Conservation (phyloP, 495 filamentous ascomycete genomes). For the Podospora pseudopauciseta region DNA sequence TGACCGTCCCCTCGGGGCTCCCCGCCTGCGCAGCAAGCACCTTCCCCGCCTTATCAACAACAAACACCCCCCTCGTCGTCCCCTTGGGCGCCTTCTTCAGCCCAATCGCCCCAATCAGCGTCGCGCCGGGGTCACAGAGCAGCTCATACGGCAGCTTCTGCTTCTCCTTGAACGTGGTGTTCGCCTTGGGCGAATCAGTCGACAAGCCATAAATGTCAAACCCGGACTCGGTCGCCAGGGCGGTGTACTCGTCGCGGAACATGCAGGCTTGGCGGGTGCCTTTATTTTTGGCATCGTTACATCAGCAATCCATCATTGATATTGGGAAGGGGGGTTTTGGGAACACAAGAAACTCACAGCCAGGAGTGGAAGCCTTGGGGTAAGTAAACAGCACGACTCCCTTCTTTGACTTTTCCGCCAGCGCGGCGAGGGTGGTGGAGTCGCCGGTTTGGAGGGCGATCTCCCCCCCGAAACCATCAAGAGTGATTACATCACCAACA, state of each 20-base stretch:
- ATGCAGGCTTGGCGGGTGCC: slow-evolving; percentile 90
- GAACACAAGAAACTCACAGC: slow-evolving; percentile 63
- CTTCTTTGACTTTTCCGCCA: slow-evolving; percentile 76
- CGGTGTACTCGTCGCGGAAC: slow-evolving; percentile 78
- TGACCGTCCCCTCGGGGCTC: slow-evolving; percentile 56
- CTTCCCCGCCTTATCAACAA: slow-evolving; percentile 71
- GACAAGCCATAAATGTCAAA: slow-evolving; percentile 80
- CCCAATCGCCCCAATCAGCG: slow-evolving; percentile 70
- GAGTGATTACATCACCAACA: slow-evolving; percentile 53
- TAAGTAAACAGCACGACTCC: slow-evolving; percentile 95
- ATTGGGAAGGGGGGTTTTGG: background rate
- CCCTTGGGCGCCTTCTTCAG: slow-evolving; percentile 72
- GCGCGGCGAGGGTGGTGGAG: slow-evolving; percentile 68
- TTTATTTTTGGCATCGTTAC: background rate
- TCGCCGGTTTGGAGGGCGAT: slow-evolving; percentile 78
- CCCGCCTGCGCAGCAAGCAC: slow-evolving; percentile 60
- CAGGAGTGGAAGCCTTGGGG: slow-evolving; percentile 89
- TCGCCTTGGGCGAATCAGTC: slow-evolving; percentile 78
- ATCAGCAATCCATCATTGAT: background rate
- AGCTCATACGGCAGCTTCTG: slow-evolving; percentile 85
- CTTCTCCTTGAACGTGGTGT: slow-evolving; percentile 85
- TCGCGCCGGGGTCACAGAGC: slow-evolving; percentile 72
- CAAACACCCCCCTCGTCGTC: slow-evolving; percentile 83
- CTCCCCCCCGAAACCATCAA: slow-evolving; percentile 76
- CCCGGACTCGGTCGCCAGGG: slow-evolving; percentile 76